Percentiles rank a stretch among this genome's conserved stretches.
phyloP scores from a whole-genome alignment of 202 grass and related monocot species.

The Elaeis oleifera region DNA sequence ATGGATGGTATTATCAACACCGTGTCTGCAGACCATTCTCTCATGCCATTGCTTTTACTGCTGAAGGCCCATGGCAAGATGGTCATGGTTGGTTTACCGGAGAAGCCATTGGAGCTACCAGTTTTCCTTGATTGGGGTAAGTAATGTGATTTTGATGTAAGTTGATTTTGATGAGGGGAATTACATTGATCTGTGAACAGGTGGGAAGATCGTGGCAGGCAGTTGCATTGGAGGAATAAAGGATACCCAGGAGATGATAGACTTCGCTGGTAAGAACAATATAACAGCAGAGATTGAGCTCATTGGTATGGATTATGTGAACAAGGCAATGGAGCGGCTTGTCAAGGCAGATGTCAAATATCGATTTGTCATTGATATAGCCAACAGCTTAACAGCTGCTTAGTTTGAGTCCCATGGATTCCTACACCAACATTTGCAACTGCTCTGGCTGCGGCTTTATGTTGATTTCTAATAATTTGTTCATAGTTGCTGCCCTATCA shows the following conservation, averaged over 20 bases:
- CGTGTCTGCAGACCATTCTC: background rate
- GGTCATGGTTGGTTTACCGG: background rate
- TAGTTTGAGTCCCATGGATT: no score
- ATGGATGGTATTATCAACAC: constrained; percentile 12
- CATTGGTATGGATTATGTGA: constrained; percentile 3
- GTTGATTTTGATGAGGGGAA: background rate
- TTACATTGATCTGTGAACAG: background rate
- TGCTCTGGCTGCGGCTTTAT: no score
- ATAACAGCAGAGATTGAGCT: constrained; percentile 1
- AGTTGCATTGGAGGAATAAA: constrained; percentile 8
- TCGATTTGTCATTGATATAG: constrained; percentile 7
- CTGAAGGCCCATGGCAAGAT: constrained; percentile 7
- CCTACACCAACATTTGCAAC: no score
- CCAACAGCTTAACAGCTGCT: background rate
- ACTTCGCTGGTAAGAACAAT: background rate
- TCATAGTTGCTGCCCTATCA: no score
- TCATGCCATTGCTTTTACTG: background rate
- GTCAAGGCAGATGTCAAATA: constrained; percentile 3
- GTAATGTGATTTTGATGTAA: no score
- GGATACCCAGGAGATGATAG: constrained; percentile 1
- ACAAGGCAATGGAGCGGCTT: constrained; percentile 4
- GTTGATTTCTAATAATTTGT: no score
- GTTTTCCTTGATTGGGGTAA: background rate
- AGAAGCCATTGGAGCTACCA: background rate
- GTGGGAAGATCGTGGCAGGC: background rate